Base-by-base conservation (phyloP, 2,329 filamentous ascomycete species). In the Pyrenochaeta sp. region DNA sequence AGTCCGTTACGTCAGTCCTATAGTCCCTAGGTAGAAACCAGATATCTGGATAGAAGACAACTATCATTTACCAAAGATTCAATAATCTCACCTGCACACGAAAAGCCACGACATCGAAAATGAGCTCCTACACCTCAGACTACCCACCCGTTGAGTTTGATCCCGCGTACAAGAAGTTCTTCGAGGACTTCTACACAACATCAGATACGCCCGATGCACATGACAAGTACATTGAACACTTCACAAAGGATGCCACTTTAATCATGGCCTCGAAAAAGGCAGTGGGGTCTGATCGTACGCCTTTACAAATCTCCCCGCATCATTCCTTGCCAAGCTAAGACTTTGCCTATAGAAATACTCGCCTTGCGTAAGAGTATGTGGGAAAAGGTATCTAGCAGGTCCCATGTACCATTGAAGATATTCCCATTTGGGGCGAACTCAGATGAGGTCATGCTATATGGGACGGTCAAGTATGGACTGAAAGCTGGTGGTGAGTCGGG, bases 391-490 rank as follows among this genome's bases (percentile, higher is more conserved):
- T 70, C 77, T 0, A 78, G 76, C 43, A 75, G 84, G 25, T 72
- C 76, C 28, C 84, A 86, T 66, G 73, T 72, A 3, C 78, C 82
- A 0, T 51, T 72, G 0, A 82, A 83, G 72, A 78, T 86, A 36
- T 86, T 83, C 65, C 79, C 83, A 0, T 85, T 84, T 67, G 81
- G 82, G 7, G 56, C 74, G 2, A 72, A 75, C 39, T 71, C 78
- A 1, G 72, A 82, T 30, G 82, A 86, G 61, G 78, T 84, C 19
- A 86, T 87, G 84, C 64, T 86, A 3, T 81, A 81, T 62, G 84
- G 84, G 0, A 82, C 72, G 3, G 85, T 86, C 12, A 79, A 79
- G 42, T 86, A 85, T 71, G 78, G 68, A 13, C 66, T 86, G 52
- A 85, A 84, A 66, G 82, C 82, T 66, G 85, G 83, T 15, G 78